Base-by-base conservation (phyloP, 768 basidiomycete genomes). In the Agaricus blazei region DNA sequence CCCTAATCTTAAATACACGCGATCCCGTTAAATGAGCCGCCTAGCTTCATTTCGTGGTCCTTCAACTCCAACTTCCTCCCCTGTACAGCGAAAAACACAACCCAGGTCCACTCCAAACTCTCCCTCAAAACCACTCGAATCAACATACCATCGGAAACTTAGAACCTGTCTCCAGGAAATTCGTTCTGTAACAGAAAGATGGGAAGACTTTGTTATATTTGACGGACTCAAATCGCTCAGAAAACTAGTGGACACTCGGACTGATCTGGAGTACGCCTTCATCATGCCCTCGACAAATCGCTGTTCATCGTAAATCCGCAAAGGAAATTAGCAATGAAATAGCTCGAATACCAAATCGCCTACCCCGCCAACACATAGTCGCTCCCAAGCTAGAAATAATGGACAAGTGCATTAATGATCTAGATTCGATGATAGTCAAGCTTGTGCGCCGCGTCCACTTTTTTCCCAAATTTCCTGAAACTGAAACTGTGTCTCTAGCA, bases 81-180 rank as follows among this genome's bases (percentile, higher is more conserved):
- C 90, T 12, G 83, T 81, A 9, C 70, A 71, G 60, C 75, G 68
- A 7, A 41, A 51, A 72, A 68, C 54, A 65, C 68, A 40, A 64
- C 69, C 72, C 68, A 44, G 27, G 44, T 50, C 54, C 34, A 36
- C 42, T 49, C 69, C 77, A 48, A 56, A 71, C n/a, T 75, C 79
- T 59, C 68, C 79, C 52, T 70, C 78, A 1, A 81, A 83, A 15
- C 71, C 73, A 26, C 52, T 75, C 46, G 93, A 94, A 65, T 87
- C 90, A 0, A 88, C 90, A 0, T 84, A 83, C 67, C 93, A 95
- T 66, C 82, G 93, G 12, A 90, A 83, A 73, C 72, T 84, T n/a
- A 73, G 89, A 49, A 74, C 82, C 1, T 70, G 82, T 3, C 68
- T 95, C 34, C 83, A 82, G 31, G 91, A 94, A 61, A 64, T 94